Percentiles rank a stretch among this genome's conserved stretches.
phyloP scores from a whole-genome alignment of 192 early-diverging fungal species.

The Gigaspora rosea region DNA sequence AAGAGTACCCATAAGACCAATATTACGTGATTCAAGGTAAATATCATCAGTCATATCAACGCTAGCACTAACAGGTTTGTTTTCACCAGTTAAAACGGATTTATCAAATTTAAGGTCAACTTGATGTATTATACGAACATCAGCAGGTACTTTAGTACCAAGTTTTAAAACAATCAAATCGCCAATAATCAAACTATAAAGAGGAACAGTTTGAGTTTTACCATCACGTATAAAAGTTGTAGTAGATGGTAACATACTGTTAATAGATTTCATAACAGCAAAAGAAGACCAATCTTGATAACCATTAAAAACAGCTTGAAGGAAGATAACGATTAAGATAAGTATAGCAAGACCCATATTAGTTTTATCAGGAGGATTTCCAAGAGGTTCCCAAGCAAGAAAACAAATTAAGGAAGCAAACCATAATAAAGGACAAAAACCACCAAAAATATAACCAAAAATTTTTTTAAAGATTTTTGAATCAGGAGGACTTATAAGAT shows the following conservation, averaged over 20 bases:
- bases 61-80: conserved; percentile 64
- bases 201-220: conserved; percentile 44
- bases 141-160: conserved; percentile 79
- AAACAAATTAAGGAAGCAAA: conserved; percentile 63
- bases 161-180: conserved; percentile 69
- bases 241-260: conserved; percentile 66
- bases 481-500: conserved; percentile 43
- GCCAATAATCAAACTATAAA: conserved; percentile 67
- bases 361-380: conserved; percentile 51
- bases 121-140: conserved; percentile 67
- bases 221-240: conserved; percentile 76
- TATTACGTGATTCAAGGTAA: conserved; percentile 79
- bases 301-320: conserved; percentile 69
- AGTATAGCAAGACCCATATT: conserved; percentile 64
- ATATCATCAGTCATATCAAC: conserved; percentile 68
- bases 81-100: conserved; percentile 77
- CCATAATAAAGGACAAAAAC: conserved; percentile 74
- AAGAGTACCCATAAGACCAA: conserved; percentile 73
- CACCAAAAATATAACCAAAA: conserved; percentile 61
- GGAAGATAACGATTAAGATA: conserved; percentile 54
- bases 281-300: conserved; percentile 71
- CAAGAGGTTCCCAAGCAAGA: conserved; percentile 65
- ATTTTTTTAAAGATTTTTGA: conserved; percentile 46
- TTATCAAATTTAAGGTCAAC: conserved; percentile 80
- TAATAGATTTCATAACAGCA: conserved; percentile 71